Conservation (phyloP, 108 stramenopile genomes). For the Cyclostephanos tholiformis region DNA sequence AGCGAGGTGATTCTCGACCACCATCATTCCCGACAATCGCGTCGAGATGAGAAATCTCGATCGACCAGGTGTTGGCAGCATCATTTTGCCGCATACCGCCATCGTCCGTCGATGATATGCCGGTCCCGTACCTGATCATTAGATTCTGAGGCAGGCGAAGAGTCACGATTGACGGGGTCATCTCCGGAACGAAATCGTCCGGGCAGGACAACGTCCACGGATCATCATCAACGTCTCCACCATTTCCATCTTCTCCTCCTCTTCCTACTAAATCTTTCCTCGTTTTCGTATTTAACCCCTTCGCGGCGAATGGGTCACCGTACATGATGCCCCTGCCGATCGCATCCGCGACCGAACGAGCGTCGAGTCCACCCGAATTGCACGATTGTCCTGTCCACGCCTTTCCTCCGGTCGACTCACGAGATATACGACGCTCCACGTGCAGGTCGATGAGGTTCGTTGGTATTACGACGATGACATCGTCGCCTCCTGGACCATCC, state of each 20-base stretch:
- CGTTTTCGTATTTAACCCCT: not conserved
- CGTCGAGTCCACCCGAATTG: constrained; percentile 74
- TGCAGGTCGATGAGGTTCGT: constrained; percentile 42
- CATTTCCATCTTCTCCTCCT: not conserved
- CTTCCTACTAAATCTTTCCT: constrained; percentile 7
- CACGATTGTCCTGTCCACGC: constrained; percentile 30
- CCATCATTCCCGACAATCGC: not conserved
- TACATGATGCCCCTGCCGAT: constrained; percentile 54
- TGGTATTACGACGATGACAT: not conserved
- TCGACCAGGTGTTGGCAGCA: not conserved
- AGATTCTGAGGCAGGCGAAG: constrained; percentile 12
- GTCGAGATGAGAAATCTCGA: constrained; percentile 1
- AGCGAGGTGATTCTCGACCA: not conserved
- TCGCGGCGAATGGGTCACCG: constrained; percentile 43
- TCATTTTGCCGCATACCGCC: not conserved
- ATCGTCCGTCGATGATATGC: not conserved
- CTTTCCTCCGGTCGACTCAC: constrained; percentile 23
- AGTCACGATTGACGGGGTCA: not conserved
- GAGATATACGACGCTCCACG: constrained; percentile 22
- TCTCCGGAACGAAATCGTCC: not conserved
- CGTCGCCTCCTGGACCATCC: constrained; percentile 37
- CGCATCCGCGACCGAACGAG: constrained; percentile 61
- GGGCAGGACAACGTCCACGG: too few species aligned
- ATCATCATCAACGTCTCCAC: not conserved
- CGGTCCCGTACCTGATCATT: not conserved